phyloP scores from a whole-genome alignment of 495 filamentous ascomycete species.

The Penicillium atrosanguineum region DNA sequence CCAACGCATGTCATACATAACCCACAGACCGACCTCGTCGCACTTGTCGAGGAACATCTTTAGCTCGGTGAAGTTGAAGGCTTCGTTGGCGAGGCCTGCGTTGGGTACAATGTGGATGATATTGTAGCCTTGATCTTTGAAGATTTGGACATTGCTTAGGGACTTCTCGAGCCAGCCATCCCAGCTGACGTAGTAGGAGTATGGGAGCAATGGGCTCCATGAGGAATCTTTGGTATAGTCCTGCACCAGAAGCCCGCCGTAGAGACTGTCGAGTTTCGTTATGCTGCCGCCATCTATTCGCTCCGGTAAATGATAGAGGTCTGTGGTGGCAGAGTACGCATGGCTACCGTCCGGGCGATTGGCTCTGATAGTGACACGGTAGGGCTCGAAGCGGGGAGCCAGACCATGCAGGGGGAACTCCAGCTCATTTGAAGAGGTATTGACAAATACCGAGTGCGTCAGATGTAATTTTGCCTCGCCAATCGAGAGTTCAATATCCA shows the following conservation, averaged over 20 bases:
- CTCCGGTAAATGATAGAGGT: conserved; percentile 53
- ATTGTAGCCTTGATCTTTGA: conserved; percentile 53
- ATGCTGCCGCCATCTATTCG: conserved; percentile 56
- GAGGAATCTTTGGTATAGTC: conserved; percentile 36
- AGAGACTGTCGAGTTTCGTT: conserved; percentile 60
- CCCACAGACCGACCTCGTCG: conserved; percentile 55
- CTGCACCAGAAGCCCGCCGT: conserved; percentile 48
- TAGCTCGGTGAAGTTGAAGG: conserved; percentile 35
- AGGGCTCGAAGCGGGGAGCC: conserved; percentile 43
- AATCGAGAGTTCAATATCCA: conserved; percentile 10
- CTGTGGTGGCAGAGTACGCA: conserved; percentile 39
- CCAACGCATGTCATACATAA: conserved; percentile 65
- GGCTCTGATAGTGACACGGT: conserved; percentile 29
- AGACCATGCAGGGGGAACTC: conserved; percentile 48
- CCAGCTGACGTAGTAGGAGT: conserved; percentile 62
- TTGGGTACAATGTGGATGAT: conserved; percentile 52
- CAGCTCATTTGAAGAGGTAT: conserved; percentile 43
- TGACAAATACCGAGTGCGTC: conserved; percentile 32
- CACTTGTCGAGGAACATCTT: conserved; percentile 51
- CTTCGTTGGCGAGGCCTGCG: conserved; percentile 19
- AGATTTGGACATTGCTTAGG: conserved; percentile 27
- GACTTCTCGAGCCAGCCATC: conserved; percentile 49
- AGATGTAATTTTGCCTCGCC: conserved; percentile 20
- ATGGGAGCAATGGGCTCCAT: conserved; percentile 56
- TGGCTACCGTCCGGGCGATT: conserved; percentile 18